Base-by-base conservation (phyloP, 1,284 basidiomycete genomes). In the Dichomitus squalens region DNA sequence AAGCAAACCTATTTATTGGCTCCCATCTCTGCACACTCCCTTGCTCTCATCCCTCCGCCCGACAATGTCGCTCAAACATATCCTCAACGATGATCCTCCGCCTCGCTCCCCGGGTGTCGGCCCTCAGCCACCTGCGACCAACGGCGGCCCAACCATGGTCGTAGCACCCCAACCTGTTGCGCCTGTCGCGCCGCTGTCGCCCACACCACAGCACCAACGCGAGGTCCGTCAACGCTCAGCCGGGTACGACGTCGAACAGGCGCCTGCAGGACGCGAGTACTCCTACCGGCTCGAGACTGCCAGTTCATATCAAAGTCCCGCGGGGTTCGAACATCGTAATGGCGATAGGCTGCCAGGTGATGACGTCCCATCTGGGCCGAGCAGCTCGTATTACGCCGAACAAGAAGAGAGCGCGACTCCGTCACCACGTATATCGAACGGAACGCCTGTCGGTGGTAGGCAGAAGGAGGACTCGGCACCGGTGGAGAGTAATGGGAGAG, bases 41-140 rank as follows among this genome's bases (percentile, higher is more conserved):
- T 55, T 55, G 61, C 53, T 52, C 48, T 56, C 55, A 55, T 55
- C 57, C 34, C 49, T 57, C 57, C 53, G 54, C 55, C 41, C 57
- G 47, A 65, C 61, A 57, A 90, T 90, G 88, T 90, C 88, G 52
- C 82, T 90, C 70, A 84, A 82, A 66, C 80, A 82, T 63, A 90
- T 90, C 60, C 84, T 90, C 74, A 90, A 90, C 73, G 83, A 88
- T 74, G 83, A 87, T 61, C 75, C 75, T n/a, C 67, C 67, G 16
- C 58, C 62, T 27, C 64, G 65, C 49, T 63, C 66, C 44, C 62
- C 68, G 41, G 54, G 61, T 8, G 59, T 62, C 18, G 38, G 63
- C 20, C 50, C 62, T 7, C 64, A 64, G 53, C 59, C 61, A 41
- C 49, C 56, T 4, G 29, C 61, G 11, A 49, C 56, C 36, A 60